Evolutionary conservation across 148 eudicot species (phyloP).

Genomic region (Vaccinium darrowii): DNA sequence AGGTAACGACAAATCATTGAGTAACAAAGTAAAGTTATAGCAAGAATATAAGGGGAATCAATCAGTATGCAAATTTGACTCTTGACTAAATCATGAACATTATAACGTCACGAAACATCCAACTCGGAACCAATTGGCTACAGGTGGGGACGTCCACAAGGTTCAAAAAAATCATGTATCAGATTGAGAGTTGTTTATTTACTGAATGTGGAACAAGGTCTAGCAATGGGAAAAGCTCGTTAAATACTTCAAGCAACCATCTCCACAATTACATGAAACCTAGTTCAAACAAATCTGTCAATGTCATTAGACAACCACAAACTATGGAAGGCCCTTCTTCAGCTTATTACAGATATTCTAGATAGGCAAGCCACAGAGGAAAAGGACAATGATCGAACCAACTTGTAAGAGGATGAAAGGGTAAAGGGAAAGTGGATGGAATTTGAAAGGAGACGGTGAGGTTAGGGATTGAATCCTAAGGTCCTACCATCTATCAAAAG

Average conservation of each 20-base stretch:
- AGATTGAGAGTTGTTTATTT: not conserved
- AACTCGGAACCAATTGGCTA: not conserved
- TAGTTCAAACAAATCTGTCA: not conserved
- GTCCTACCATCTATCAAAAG: not conserved
- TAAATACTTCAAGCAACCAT: not conserved
- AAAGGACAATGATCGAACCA: not conserved
- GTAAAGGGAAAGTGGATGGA: not conserved
- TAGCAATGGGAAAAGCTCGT: not conserved
- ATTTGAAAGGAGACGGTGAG: not conserved
- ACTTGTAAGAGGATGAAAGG: not conserved
- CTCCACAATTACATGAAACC: not conserved
- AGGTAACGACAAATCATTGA: not conserved
- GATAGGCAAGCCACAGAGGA: not conserved
- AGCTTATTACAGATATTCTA: not conserved
- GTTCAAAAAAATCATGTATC: not conserved
- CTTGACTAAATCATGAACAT: not conserved
- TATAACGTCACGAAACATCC: not conserved
- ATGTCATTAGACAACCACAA: not conserved
- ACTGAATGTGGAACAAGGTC: not conserved
- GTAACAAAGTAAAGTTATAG: not conserved
- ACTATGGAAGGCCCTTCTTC: not conserved
- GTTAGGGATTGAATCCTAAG: not conserved
- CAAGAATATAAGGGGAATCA: not conserved
- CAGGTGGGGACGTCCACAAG: not conserved
- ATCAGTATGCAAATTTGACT: not conserved